Evolutionary conservation across 495 filamentous ascomycete species (phyloP).

Genomic region (Achaetomiella virescens): DNA sequence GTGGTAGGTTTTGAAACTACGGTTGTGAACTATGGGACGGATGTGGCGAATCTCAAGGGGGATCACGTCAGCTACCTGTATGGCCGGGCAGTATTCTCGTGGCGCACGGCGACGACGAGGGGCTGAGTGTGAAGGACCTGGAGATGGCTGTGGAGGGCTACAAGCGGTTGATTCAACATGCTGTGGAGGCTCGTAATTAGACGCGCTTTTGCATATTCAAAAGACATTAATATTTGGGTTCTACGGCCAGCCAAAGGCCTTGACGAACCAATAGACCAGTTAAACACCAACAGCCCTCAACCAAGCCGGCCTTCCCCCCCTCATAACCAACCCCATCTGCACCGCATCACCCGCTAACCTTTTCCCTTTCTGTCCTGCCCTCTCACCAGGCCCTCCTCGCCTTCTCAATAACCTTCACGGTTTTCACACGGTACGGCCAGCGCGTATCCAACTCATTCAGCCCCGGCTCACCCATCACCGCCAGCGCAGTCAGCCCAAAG

Average conservation of each 20-base stretch:
- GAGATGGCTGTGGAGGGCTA: slow-evolving; percentile 65
- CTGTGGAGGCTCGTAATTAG: slow-evolving; percentile 32
- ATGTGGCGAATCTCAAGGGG: slow-evolving; percentile 69
- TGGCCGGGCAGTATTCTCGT: slow-evolving; percentile 81
- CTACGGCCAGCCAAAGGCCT: background rate
- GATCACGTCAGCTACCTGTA: slow-evolving; percentile 80
- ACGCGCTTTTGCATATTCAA: background rate
- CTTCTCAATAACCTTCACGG: slow-evolving; percentile 39
- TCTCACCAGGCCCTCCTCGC: slow-evolving; percentile 32
- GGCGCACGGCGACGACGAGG: slow-evolving; percentile 82
- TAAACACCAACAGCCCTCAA: slow-evolving; percentile 1
- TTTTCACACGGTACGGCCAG: slow-evolving; percentile 57
- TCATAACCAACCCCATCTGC: slow-evolving; percentile 22
- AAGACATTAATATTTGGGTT: background rate
- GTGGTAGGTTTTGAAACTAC: slow-evolving; percentile 62
- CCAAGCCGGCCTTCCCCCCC: slow-evolving; percentile 14
- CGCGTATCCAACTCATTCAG: slow-evolving; percentile 57
- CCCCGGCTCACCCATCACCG: slow-evolving; percentile 55
- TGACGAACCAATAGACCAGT: background rate
- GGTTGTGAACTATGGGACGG: slow-evolving; percentile 87
- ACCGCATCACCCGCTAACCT: slow-evolving; percentile 16
- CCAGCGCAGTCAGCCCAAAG: slow-evolving; percentile 75
- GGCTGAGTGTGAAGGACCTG: slow-evolving; percentile 61
- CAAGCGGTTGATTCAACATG: slow-evolving; percentile 61
- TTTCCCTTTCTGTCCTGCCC: slow-evolving; percentile 4